phyloP scores from a whole-genome alignment of 345 rosid genomes.

The Psidium friedrichsthalianum region DNA sequence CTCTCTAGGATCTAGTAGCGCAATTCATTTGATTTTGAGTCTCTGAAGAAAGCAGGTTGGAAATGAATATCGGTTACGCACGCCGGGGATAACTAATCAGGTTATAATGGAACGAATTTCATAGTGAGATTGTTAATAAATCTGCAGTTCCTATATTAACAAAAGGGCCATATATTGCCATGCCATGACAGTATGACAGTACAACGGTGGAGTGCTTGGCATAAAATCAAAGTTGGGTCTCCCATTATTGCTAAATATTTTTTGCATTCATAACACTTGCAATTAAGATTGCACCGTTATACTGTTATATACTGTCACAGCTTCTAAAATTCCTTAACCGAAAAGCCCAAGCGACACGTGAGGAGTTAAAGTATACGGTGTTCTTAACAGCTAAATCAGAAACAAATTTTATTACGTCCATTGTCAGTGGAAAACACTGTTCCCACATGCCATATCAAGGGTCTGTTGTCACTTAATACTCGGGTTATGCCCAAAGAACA shows the following conservation, averaged over 20 bases:
- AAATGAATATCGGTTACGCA: not conserved
- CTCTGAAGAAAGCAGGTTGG: not conserved
- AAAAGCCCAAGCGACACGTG: not conserved
- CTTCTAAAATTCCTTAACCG: too few relatives aligned
- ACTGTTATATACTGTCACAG: too few relatives aligned
- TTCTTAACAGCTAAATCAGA: not conserved
- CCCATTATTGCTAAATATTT: too few relatives aligned
- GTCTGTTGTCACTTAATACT: not conserved
- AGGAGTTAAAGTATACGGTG: not conserved
- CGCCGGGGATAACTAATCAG: rapidly evolving
- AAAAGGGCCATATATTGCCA: too few relatives aligned
- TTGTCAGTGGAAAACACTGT: not conserved
- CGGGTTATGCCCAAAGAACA: not conserved
- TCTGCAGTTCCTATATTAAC: too few relatives aligned
- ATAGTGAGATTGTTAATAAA: not conserved
- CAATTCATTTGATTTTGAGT: not conserved
- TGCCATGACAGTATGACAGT: too few relatives aligned
- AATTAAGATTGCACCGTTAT: too few relatives aligned
- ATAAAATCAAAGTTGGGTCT: too few relatives aligned
- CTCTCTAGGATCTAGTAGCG: not conserved
- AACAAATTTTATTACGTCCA: not conserved
- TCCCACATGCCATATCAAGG: not conserved
- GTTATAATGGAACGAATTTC: not conserved
- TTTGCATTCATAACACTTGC: too few relatives aligned
- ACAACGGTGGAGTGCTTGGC: too few relatives aligned